Base-by-base conservation (phyloP, 1,284 basidiomycete genomes). In the Melampsora occidentalis region DNA sequence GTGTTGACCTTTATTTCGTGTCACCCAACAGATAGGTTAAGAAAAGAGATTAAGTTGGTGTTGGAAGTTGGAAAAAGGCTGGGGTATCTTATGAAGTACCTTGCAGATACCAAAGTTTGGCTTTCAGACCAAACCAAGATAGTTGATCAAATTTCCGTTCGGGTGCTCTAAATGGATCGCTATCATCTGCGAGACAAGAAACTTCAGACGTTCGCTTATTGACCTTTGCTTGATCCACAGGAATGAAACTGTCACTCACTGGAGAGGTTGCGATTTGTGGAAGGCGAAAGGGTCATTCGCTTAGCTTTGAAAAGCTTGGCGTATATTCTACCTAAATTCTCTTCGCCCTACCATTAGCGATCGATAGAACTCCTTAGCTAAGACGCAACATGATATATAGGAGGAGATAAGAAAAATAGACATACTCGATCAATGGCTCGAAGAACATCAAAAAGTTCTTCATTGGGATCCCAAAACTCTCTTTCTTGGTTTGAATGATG, bases 61-160 rank as follows among this genome's bases (percentile, higher is more conserved):
- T 20, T 7, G 3, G 10, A 4, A 22, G 18, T 46, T 7, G 33
- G n/a, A 71, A 16, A 28, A 28, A 5, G 48, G 31, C n/a, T 31
- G 49, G 31, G 22, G 28, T 5, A 62, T 14, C 28, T 31, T 10
- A 67, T 33, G 22, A 61, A 14, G 6, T 48, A 76, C 75, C 75
- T 69, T 69, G 67, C 39, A 70, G 69, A 18, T 69, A 66, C 75
- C 75, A 76, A 49, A 76, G 20, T 51, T 63, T 69, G 5, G 75
- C 66, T 76, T 76, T 66, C 9, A 76, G 67, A 18, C 66, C 75
- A 76, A 69, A 76, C 75, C 75, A 76, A 22, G 75, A 62, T 51
- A 76, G 42, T 62, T 39, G 48, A 68, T 76, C 75, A 51, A 76
- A 53, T 59, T 39, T 48, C 42, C 48, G 35, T 18, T 67, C 48